Base-by-base conservation (phyloP, 2,329 filamentous ascomycete genomes). In the Fusarium annulatum region DNA sequence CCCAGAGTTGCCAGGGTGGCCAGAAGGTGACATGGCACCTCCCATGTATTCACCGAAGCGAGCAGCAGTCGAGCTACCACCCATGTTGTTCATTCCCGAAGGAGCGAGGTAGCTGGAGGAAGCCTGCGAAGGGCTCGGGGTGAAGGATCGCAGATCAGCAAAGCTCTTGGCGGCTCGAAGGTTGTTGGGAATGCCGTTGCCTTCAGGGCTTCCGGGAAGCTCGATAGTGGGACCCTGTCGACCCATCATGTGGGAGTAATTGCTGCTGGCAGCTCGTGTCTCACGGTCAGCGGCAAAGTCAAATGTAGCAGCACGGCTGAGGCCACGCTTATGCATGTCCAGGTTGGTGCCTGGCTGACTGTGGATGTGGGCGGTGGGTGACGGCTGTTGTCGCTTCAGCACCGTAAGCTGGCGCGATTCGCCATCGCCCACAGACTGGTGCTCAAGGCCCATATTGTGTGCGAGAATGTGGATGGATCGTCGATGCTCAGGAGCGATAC, bases 111-210 rank as follows among this genome's bases (percentile, higher is more conserved):
- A 97, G 85, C 94, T 97, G 10, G 94, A 94, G 23, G 94, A 94
- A 1, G 83, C 81, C 18, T 96, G 97, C 7, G 94, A 96, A 10
- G 96, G 96, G 76, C 96, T 98, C 16, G 96, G 96, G 21, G 95
- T 98, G 84, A 97, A 97, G 3, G 95, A 97, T 73, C 96, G 93
- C 72, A 99, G 86, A 80, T 99, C 96, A 41, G 96, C 96, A 81
- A 98, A 98, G 57, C 96, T 98, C 86, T 98, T 98, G 71, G 96
- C 96, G 34, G 94, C 94, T 48, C 96, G 92, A 41, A 99, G 89
- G 79, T 96, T 96, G 80, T 94, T 92, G 53, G 93, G 90, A 38
- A 91, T 91, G 34, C 85, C 86, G 67, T 81, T 83, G 23, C 84
- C 85, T 52, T 91, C 90, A 23, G 89, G 94, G 79, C 94, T 95